Conservation (phyloP, 306 rosid genomes). For the Prunus salicina region DNA sequence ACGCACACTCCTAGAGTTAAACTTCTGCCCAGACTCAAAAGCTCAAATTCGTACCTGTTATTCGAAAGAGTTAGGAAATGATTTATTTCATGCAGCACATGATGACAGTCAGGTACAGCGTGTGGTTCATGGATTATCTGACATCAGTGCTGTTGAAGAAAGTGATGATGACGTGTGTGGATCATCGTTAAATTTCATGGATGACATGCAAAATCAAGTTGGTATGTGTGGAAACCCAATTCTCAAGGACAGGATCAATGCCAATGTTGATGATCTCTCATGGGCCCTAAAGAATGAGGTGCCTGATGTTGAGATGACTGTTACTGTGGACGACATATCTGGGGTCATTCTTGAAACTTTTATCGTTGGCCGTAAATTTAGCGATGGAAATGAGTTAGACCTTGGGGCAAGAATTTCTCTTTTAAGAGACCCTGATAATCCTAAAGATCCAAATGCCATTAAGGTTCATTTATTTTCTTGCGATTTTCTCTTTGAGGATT, state of each 20-base stretch:
- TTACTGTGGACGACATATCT: slow-evolving; percentile 25
- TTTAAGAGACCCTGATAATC: slow-evolving; percentile 65
- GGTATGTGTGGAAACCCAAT: slow-evolving; percentile 18
- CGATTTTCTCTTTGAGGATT: neutral
- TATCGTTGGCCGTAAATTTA: slow-evolving; percentile 72
- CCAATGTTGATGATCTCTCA: slow-evolving; percentile 2
- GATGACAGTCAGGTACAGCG: neutral
- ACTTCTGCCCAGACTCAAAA: slow-evolving; percentile 46
- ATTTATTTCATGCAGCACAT: slow-evolving; percentile 3
- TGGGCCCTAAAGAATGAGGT: slow-evolving; percentile 23
- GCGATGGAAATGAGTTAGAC: slow-evolving; percentile 42
- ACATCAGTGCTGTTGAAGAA: slow-evolving; percentile 21
- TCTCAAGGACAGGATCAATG: neutral
- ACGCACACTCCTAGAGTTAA: slow-evolving; percentile 74
- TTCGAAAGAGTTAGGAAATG: slow-evolving; percentile 7
- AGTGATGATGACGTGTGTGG: slow-evolving; percentile 9
- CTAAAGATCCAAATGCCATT: slow-evolving; percentile 71
- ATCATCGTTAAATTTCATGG: neutral
- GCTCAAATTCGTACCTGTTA: slow-evolving; percentile 15
- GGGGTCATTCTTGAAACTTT: slow-evolving; percentile 52
- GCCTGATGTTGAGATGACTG: slow-evolving; percentile 10
- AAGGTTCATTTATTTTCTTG: slow-evolving; percentile 41
- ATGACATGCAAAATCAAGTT: slow-evolving; percentile 13
- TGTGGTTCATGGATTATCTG: slow-evolving; percentile 6
- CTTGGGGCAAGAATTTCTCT: slow-evolving; percentile 46